Conservation (phyloP, 163 green algal species). For the Scenedesmus sp. region DNA sequence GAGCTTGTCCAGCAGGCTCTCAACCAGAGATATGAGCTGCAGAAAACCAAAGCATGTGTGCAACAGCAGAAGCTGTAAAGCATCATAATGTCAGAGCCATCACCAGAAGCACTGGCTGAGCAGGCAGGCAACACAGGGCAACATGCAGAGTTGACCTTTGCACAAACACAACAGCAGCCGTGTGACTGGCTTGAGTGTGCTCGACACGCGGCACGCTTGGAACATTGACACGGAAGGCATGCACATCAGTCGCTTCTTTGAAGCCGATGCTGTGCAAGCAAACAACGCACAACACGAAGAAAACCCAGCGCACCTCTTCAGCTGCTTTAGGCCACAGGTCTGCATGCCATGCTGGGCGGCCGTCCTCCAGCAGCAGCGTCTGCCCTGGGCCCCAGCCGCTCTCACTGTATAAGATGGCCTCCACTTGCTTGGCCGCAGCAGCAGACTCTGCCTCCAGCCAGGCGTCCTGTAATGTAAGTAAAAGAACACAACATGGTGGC, state of each 20-base stretch:
- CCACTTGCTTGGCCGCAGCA: conserved; percentile 22
- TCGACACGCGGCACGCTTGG: too few species aligned
- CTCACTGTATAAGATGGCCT: conserved; percentile 42
- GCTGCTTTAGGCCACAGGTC: conserved; percentile 48
- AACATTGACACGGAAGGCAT: too few species aligned
- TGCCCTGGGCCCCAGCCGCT: conserved; percentile 27
- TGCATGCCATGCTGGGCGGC: conserved; percentile 32
- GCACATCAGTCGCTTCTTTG: too few species aligned
- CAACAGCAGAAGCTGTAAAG: background rate
- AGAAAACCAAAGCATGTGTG: background rate
- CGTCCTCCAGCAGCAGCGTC: conserved; percentile 32
- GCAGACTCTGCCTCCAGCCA: conserved; percentile 51
- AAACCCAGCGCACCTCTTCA: conserved; percentile 14
- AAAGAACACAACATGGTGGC: background rate
- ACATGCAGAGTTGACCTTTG: too few species aligned
- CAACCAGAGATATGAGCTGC: conserved; percentile 42
- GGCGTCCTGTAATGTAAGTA: conserved; percentile 6
- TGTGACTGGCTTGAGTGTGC: too few species aligned
- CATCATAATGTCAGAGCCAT: too few species aligned
- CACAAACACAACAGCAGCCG: too few species aligned
- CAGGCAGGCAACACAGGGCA: too few species aligned
- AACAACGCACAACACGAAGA: background rate
- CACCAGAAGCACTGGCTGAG: too few species aligned
- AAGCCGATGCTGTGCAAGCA: too few species aligned
- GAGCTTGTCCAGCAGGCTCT: conserved; percentile 35